Conservation (phyloP, 2,329 filamentous ascomycete genomes). For the Trichoderma sp. region DNA sequence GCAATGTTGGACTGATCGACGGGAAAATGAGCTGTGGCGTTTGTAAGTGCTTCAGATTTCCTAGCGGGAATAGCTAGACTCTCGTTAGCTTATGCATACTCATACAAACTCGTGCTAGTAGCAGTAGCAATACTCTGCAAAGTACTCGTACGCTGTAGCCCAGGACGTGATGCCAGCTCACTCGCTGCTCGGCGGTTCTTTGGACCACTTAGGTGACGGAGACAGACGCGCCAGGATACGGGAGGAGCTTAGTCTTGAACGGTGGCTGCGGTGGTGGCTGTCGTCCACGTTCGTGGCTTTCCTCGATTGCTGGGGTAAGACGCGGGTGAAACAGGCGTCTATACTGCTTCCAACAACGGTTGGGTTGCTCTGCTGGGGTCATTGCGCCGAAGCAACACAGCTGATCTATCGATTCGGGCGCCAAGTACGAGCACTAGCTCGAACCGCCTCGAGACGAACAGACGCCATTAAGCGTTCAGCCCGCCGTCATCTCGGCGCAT, state of each 20-base stretch:
- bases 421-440: not conserved
- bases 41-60: slow-evolving; percentile 1
- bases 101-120: not conserved
- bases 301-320: not conserved
- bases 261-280: not conserved
- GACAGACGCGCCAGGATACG: not conserved
- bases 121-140: not conserved
- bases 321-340: not conserved
- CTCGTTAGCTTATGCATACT: not conserved
- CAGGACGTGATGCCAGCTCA: not conserved
- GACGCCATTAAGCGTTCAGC: slow-evolving; percentile 1
- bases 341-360: not conserved
- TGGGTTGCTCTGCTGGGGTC: not conserved
- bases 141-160: not conserved
- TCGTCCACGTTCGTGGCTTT: not conserved
- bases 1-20: not conserved
- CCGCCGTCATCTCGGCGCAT: slow-evolving; percentile 1
- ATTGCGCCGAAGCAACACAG: not conserved
- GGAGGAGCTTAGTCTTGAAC: slow-evolving; percentile 9
- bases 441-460: not conserved
- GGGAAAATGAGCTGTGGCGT: slow-evolving; percentile 1
- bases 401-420: not conserved
- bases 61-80: not conserved
- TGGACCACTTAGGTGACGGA: not conserved
- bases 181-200: not conserved